Conservation (phyloP, 2,329 filamentous ascomycete genomes). For the Coniochaeta prunicola region DNA sequence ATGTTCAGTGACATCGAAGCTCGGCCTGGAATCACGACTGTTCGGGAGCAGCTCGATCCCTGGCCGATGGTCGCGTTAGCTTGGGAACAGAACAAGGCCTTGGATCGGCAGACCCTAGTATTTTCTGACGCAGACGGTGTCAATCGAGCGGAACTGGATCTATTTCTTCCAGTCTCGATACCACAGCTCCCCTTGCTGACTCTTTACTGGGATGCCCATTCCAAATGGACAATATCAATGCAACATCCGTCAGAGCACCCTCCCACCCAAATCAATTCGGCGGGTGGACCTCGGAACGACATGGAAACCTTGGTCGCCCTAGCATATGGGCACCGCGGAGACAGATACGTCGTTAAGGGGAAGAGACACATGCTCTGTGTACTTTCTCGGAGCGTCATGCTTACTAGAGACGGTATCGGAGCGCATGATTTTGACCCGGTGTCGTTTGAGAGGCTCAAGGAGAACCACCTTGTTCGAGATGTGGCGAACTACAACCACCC, state of each 20-base stretch:
- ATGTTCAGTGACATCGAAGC: constrained; percentile 27
- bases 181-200: constrained; percentile 26
- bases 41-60: constrained; percentile 33
- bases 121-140: constrained; percentile 25
- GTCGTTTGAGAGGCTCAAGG: constrained; percentile 4
- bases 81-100: constrained; percentile 28
- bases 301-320: constrained; percentile 30
- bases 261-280: not conserved
- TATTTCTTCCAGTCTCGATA: constrained; percentile 36
- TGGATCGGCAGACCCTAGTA: constrained; percentile 22
- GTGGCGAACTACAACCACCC: constrained; percentile 19
- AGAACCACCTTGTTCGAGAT: constrained; percentile 33
- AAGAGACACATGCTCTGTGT: constrained; percentile 37
- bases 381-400: constrained; percentile 13
- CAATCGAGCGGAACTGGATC: constrained; percentile 28
- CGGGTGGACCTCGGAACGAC: not conserved
- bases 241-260: constrained; percentile 4
- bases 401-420: constrained; percentile 25
- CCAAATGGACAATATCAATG: constrained; percentile 29
- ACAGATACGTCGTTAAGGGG: constrained; percentile 35
- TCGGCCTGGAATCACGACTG: constrained; percentile 25
- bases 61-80: constrained; percentile 35
- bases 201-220: constrained; percentile 30
- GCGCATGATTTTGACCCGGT: constrained; percentile 16
- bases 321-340: constrained; percentile 40